These are phyloP conservation scores for Chlorella sp. DNA, from an alignment of 139 green algal species.

Conservation along the genomic window DNA sequence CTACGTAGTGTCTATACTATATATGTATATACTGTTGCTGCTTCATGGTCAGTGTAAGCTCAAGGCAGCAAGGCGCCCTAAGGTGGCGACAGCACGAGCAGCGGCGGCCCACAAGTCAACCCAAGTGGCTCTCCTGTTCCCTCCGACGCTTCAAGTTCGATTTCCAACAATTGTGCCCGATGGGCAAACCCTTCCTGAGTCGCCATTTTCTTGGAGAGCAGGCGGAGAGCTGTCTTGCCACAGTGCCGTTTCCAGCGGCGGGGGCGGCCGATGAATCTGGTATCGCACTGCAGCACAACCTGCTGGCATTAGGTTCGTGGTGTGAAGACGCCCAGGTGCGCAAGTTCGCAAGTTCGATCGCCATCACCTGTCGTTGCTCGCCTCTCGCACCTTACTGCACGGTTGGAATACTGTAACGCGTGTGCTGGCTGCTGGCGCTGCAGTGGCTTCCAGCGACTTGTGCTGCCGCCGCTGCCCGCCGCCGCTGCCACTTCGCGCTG, in stretches of 20 bases:
- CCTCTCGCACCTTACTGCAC: not conserved
- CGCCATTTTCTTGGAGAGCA: slow-evolving; percentile 30
- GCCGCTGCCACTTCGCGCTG: not conserved
- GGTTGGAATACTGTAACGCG: not conserved
- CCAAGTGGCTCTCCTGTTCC: not conserved
- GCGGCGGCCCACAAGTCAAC: not conserved
- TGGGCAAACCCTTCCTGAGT: not conserved
- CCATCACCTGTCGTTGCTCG: not conserved
- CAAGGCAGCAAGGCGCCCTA: not conserved
- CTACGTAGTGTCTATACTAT: not conserved
- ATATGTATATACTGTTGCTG: too few species aligned
- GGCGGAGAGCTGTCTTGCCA: not conserved
- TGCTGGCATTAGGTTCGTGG: slow-evolving; percentile 31
- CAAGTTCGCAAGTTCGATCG: not conserved
- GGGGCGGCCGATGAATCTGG: not conserved
- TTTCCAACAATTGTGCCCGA: not conserved
- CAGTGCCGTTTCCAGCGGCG: slow-evolving; percentile 17
- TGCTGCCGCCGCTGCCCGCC: not conserved
- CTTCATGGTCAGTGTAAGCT: too few species aligned
- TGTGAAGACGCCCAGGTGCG: slow-evolving; percentile 28
- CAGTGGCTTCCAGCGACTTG: not conserved
- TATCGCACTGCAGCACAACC: slow-evolving; percentile 1
- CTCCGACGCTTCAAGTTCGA: too few species aligned
- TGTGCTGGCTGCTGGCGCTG: not conserved
- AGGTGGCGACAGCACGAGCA: too few species aligned